Conservation (phyloP, 73 alveolate genomes). For the Diophrys appendiculata region DNA sequence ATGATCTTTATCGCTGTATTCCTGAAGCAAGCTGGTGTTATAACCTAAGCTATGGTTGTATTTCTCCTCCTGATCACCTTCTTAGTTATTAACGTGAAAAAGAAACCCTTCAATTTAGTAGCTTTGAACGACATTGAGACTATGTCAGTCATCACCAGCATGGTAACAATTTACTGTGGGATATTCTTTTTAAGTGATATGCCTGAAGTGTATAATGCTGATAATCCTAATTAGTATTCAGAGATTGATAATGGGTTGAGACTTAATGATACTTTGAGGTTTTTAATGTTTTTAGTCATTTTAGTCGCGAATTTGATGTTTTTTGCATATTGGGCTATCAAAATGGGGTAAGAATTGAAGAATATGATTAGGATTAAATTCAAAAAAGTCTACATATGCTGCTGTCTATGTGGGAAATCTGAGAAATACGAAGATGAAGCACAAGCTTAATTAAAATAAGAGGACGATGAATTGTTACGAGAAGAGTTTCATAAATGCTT, state of each 20-base stretch:
- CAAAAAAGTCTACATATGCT: background rate
- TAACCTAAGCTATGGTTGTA: slow-evolving; percentile 32
- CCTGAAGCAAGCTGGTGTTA: slow-evolving; percentile 22
- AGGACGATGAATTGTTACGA: background rate
- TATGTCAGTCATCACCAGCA: slow-evolving; percentile 22
- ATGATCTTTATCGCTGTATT: slow-evolving; percentile 35
- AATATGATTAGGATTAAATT: slow-evolving; percentile 20
- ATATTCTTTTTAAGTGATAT: slow-evolving; percentile 46
- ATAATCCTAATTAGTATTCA: background rate
- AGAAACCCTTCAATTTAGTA: slow-evolving; percentile 32
- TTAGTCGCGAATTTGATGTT: slow-evolving; percentile 13
- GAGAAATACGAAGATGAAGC: background rate
- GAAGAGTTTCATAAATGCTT: slow-evolving; percentile 1
- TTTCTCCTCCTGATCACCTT: slow-evolving; percentile 40
- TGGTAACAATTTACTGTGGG: slow-evolving; percentile 56
- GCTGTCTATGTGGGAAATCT: background rate
- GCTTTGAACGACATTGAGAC: slow-evolving; percentile 51
- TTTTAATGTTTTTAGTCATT: slow-evolving; percentile 1
- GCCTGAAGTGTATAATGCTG: slow-evolving; percentile 8
- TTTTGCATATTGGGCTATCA: slow-evolving; percentile 39
- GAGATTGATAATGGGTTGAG: slow-evolving; percentile 13
- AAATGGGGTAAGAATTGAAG: slow-evolving; percentile 31
- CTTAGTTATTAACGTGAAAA: slow-evolving; percentile 25
- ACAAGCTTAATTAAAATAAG: background rate
- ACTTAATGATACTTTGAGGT: background rate